A percentile compares a stretch with the other conserved stretches of the same genome.
Evolutionary conservation across 2,329 filamentous ascomycete genomes (phyloP).

Genomic region (Aspergillus intermedius): DNA sequence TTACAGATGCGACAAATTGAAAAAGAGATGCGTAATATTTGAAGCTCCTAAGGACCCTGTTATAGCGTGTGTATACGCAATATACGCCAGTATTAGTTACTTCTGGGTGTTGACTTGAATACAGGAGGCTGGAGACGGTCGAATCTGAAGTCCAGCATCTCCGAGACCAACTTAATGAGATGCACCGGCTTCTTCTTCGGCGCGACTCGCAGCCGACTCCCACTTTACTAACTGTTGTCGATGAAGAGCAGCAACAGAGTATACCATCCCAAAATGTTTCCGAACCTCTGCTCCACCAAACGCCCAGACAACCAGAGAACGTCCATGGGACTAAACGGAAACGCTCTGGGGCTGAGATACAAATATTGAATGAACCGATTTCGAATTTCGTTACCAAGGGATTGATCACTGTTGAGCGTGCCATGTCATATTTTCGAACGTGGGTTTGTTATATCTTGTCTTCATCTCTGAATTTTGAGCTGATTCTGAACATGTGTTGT

Average conservation of each 20-base stretch:
- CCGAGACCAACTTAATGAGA: constrained; percentile 21
- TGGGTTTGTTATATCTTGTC: constrained; percentile 7
- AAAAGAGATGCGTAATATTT: constrained; percentile 33
- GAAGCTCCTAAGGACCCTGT: constrained; percentile 27
- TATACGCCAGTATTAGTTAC: neutral
- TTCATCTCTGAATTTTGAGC: too few relatives aligned
- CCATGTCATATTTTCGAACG: constrained; percentile 28
- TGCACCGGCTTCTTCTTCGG: constrained; percentile 14
- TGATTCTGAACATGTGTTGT: neutral
- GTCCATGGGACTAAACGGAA: constrained; percentile 18
- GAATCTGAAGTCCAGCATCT: constrained; percentile 27
- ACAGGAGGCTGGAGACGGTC: constrained; percentile 27
- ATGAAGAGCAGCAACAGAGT: neutral
- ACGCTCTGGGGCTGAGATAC: constrained; percentile 28
- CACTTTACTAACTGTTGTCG: neutral
- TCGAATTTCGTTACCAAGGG: constrained; percentile 31
- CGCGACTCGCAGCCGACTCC: constrained; percentile 1
- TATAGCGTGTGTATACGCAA: constrained; percentile 13
- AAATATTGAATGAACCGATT: constrained; percentile 26
- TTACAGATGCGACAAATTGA: constrained; percentile 25
- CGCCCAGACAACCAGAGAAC: constrained; percentile 2
- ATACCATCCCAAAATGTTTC: neutral
- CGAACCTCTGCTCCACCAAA: neutral
- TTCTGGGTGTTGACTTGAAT: neutral
- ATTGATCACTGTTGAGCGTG: constrained; percentile 27